Evolutionary conservation across 2,329 filamentous ascomycete species (phyloP), one percentile per base, ranked within the genome.

Genomic region (Dactylellina leptospora): DNA sequence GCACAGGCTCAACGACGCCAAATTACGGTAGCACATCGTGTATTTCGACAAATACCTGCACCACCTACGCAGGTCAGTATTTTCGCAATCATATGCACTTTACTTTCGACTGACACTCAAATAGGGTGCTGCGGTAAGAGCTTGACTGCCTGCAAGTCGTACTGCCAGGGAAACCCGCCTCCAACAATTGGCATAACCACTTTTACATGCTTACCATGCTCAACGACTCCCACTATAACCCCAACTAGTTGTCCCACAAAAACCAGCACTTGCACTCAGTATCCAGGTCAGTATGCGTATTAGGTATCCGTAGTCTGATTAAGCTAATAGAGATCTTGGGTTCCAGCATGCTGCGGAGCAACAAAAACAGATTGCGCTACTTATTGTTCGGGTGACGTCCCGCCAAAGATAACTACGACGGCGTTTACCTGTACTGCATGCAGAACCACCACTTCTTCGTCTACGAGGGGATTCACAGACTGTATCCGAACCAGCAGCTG

Each of bases 351-450:
- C 20, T 63, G 59, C 28, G 59, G 59, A 3, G 40, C 38, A 18
- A 63, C 59, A 0, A 63, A 63, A 27, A 63, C 48, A 5, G 59
- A 63, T 28, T 63, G 59, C 38, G 45, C 16, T 13, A 22, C 38
- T n/a, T 63, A 63, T 25, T 63, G 59, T n/a, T 9, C 22, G n/a
- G 59, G 59, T 13, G 18, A 30, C 20, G 27, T 25, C 0, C 4
- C 59, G 4, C 59, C 59, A 22, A 48, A 9, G 1, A n/a, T 63
- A 3, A 5, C 2, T 1, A 23, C 1, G 10, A 63, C 59, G 16
- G 30, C 23, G 13, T 11, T 38, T 2, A 55, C 48, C 5, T 58
- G 54, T 18, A 51, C 16, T 13, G 30, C 30, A 23, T 58, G 54
- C 22, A 33, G 30, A 18, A 58, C 54, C 2, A 30, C 54, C 8